Evolutionary conservation across 2,329 filamentous ascomycete genomes (phyloP), one percentile per base, ranked within the genome.

Genomic region (Aspergillus sp.): DNA sequence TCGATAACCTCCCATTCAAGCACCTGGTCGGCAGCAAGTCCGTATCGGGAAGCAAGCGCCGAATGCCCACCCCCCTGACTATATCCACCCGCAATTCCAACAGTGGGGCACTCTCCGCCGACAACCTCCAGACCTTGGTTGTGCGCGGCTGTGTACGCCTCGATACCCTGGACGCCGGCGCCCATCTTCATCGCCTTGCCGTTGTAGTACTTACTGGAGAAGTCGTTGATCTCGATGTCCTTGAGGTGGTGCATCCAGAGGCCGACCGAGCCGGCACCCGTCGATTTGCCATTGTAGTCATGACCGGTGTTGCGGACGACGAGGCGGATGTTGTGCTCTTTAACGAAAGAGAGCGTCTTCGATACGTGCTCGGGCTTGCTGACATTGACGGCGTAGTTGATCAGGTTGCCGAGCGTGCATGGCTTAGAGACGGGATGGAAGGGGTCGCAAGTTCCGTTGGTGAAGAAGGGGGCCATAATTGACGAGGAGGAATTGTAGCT

Each of bases 51-150:
- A 27, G 68, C 70, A 1, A 85, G 67, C 0, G 74, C 67, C 0
- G 73, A 75, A 57, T 83, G 80, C 0, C 83, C 82, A 12, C 80
- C 82, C 4, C 80, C 81, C 59, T 82, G 78, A 3, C 70, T 74
- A 55, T 78, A 85, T 1, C 82, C 82, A 13, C 82, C 82, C 0
- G 77, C 75, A 6, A 80, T 54, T 1, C 80, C 81, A 4, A 84
- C 80, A 0, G 74, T 77, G 0, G 73, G 74, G 33, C 73, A 74
- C 2, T 73, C 73, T 2, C 81, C 82, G 1, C 76, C 78, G 0
- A 85, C 75, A 4, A 83, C 65, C 1, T 71, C 71, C 13, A 79
- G 63, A 43, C 75, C 72, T 48, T 70, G 56, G 1, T 66, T 55
- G 44, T 75, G 65, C 0, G 78, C 71, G 7, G 69, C 64, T 1